Base-by-base conservation (phyloP, 2,329 filamentous ascomycete genomes). In the Fonsecaea monophora region DNA sequence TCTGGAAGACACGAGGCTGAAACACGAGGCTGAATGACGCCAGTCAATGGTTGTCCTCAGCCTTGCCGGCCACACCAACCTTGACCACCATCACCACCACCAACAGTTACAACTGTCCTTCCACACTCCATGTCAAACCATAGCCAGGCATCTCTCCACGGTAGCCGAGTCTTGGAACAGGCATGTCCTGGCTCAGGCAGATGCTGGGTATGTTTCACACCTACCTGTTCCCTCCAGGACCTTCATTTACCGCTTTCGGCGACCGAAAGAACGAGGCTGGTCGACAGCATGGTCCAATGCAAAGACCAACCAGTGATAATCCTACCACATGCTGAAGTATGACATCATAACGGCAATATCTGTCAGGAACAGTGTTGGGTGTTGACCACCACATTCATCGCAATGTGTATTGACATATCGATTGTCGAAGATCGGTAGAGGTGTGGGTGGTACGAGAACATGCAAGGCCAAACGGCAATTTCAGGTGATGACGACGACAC, bases 241-340 rank as follows among this genome's bases (percentile, higher is more conserved):
- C 45, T 50, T 12, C 45, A 50, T 25, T 21, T 25, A 10, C 25
- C n/a, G 18, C 45, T 10, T 25, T 50, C 45, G 45, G 45, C 18
- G 18, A 50, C 45, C 45, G 45, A 50, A 50, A 21, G 18, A 50
- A 50, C 18, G 45, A 50, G 45, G 45, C 45, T 50, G 45, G 45
- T 18, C 18, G 6, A 50, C 45, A 50, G 21, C 9, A 50, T 50
- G 45, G 18, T 9, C 45, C 45, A 25, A 50, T 50, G 21, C 45
- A 50, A 21, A 25, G 18, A 50, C 45, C 4, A 50, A 21, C 42
- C 18, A 21, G 18, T 21, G 40, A 38, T 1, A 21, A 4, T 9
- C 5, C 21, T n/a, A 45, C 21, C 1, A 45, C n/a, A 7, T 18
- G 21, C 45, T 25, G 45, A 2, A 13, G 8, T 7, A 18, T 50